These are phyloP conservation scores for Rhynchosporium graminicola DNA, from an alignment of 2,329 filamentous ascomycete genomes.

Conservation along the genomic window DNA sequence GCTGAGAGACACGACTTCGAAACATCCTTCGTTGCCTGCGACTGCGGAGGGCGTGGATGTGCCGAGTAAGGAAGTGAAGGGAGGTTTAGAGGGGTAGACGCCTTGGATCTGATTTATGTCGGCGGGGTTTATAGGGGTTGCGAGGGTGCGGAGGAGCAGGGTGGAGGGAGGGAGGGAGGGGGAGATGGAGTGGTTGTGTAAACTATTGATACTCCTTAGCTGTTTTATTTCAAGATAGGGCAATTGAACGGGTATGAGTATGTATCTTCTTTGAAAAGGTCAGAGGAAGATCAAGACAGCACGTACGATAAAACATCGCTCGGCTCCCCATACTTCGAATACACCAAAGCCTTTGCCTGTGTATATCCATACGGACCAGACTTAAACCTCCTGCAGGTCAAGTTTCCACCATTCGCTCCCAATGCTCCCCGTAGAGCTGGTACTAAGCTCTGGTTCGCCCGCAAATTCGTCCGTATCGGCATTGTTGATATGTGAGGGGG, in stretches of 20 bases:
- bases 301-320: slow-evolving; percentile 64
- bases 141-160: slow-evolving; percentile 83
- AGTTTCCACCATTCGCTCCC: slow-evolving; percentile 17
- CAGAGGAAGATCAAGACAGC: neutral
- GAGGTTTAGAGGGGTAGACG: slow-evolving; percentile 84
- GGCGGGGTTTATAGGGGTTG: slow-evolving; percentile 91
- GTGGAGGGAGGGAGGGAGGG: slow-evolving; percentile 66
- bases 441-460: slow-evolving; percentile 19
- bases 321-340: slow-evolving; percentile 74
- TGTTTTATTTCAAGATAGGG: neutral
- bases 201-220: slow-evolving; percentile 43
- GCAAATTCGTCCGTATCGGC: slow-evolving; percentile 24
- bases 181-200: slow-evolving; percentile 76
- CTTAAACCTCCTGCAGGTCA: slow-evolving; percentile 45
- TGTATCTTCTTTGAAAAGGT: too few relatives aligned
- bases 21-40: slow-evolving; percentile 89
- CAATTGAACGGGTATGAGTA: too few relatives aligned
- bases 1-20: slow-evolving; percentile 78
- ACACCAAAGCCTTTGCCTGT: slow-evolving; percentile 80
- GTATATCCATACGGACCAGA: slow-evolving; percentile 74
- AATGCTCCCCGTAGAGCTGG: slow-evolving; percentile 27
- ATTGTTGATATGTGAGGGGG: slow-evolving; percentile 22
- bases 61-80: slow-evolving; percentile 74
- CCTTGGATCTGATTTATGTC: slow-evolving; percentile 99
- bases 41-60: slow-evolving; percentile 76